Evolutionary conservation across 2,329 filamentous ascomycete genomes (phyloP).

Genomic region (Stemphylium beticola): DNA sequence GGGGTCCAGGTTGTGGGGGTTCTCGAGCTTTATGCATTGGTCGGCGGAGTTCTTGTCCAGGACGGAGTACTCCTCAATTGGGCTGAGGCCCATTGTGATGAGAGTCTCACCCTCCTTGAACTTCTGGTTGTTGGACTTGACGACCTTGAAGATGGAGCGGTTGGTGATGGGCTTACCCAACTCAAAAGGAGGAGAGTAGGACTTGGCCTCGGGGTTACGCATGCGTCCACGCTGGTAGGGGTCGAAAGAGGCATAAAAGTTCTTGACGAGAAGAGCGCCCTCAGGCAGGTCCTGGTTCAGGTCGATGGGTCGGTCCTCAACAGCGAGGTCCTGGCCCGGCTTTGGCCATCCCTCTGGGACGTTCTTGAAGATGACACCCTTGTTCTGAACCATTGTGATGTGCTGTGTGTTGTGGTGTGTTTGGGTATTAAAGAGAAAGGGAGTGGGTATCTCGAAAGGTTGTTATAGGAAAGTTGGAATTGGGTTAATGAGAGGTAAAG

Average conservation of each 20-base stretch:
- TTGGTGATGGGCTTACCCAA: conserved; percentile 70
- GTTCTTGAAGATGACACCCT: conserved; percentile 75
- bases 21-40: conserved; percentile 64
- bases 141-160: conserved; percentile 68
- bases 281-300: conserved; percentile 62
- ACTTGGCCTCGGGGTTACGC: conserved; percentile 68
- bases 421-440: neutral
- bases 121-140: conserved; percentile 69
- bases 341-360: conserved; percentile 71
- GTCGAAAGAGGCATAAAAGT: conserved; percentile 78
- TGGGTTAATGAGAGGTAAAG: neutral
- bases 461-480: neutral
- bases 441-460: conserved; percentile 4
- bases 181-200: conserved; percentile 69
- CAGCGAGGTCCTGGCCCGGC: conserved; percentile 70
- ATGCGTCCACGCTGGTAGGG: conserved; percentile 85
- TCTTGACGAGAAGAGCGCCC: conserved; percentile 72
- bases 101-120: conserved; percentile 74
- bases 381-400: conserved; percentile 67
- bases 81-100: conserved; percentile 55
- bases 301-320: conserved; percentile 74
- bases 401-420: conserved; percentile 10
- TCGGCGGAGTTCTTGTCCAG: conserved; percentile 57
- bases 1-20: conserved; percentile 70
- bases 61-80: conserved; percentile 72